phyloP scores from a whole-genome alignment of 257 asterid genomes.

The Scutellaria galericulata region DNA sequence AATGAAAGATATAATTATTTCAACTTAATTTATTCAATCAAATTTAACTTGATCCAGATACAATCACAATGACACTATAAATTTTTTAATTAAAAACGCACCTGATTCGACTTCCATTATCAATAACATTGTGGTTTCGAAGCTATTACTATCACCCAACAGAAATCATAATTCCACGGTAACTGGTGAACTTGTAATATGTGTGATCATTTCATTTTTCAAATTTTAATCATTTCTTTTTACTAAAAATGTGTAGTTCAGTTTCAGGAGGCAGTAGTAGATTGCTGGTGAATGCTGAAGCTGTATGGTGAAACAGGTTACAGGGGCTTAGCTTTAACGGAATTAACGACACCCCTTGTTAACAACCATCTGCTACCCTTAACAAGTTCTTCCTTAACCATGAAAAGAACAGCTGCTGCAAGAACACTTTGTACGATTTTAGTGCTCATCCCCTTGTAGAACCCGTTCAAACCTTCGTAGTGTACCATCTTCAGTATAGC shows the following conservation, averaged over 20 bases:
- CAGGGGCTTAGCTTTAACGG: constrained; percentile 39
- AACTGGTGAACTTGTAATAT: no score
- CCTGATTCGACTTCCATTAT: background rate
- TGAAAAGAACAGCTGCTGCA: constrained; percentile 96
- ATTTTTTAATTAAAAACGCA: background rate
- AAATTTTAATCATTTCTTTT: no score
- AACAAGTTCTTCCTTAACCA: constrained; percentile 97
- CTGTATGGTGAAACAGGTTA: background rate
- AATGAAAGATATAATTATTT: no score
- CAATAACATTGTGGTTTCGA: background rate
- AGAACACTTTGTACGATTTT: constrained; percentile 93
- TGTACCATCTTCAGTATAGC: constrained; percentile 86
- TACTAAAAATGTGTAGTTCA: background rate
- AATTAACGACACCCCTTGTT: constrained; percentile 43
- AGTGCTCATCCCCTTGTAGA: constrained; percentile 93
- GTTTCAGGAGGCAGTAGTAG: background rate
- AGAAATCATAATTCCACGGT: no score
- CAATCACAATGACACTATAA: background rate
- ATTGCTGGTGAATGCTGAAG: background rate
- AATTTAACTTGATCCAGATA: no score
- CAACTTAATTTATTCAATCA: no score
- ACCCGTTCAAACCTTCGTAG: constrained; percentile 80
- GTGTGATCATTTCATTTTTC: no score
- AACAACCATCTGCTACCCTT: constrained; percentile 80
- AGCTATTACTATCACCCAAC: background rate